phyloP scores from a whole-genome alignment of 371 early-diverging fungal genomes.

The Dichotomocladium elegans region DNA sequence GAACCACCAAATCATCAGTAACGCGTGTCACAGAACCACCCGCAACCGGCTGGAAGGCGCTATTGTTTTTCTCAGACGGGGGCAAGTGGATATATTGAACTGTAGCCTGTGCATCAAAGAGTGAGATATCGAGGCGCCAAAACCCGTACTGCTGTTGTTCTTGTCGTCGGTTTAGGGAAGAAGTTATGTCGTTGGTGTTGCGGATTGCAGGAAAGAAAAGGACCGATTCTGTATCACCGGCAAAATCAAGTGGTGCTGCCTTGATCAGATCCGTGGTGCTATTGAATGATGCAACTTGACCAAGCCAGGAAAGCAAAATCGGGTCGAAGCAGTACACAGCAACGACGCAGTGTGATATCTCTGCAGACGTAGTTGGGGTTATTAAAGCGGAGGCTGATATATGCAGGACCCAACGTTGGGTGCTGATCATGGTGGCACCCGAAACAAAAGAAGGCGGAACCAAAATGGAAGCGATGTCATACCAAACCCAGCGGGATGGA shows the following conservation, averaged over 20 bases:
- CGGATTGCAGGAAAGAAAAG: background rate
- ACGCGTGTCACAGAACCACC: constrained; percentile 9
- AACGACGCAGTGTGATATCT: background rate
- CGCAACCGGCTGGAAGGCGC: constrained; percentile 2
- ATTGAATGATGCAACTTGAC: constrained; percentile 1
- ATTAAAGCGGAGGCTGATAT: no score
- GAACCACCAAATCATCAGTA: constrained; percentile 2
- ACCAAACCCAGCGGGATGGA: constrained; percentile 4
- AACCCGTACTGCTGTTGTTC: background rate
- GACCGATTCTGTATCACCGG: background rate
- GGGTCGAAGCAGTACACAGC: constrained; percentile 16
- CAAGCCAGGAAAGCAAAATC: constrained; percentile 2
- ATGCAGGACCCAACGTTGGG: constrained; percentile 11
- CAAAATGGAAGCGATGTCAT: background rate
- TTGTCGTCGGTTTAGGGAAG: background rate
- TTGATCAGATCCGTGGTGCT: constrained; percentile 1
- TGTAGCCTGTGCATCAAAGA: background rate
- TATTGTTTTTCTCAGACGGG: background rate
- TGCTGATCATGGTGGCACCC: constrained; percentile 3
- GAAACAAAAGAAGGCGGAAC: constrained; percentile 1
- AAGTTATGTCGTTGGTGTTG: background rate
- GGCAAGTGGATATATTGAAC: constrained; percentile 2
- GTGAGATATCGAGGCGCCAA: constrained; percentile 4
- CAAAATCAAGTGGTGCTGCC: background rate
- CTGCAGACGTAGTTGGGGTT: background rate